A percentile compares a stretch with the other conserved stretches of the same genome.
These are phyloP conservation scores for Euphorbia celastroides DNA, from an alignment of 441 rosid genomes.

Conservation along the genomic window DNA sequence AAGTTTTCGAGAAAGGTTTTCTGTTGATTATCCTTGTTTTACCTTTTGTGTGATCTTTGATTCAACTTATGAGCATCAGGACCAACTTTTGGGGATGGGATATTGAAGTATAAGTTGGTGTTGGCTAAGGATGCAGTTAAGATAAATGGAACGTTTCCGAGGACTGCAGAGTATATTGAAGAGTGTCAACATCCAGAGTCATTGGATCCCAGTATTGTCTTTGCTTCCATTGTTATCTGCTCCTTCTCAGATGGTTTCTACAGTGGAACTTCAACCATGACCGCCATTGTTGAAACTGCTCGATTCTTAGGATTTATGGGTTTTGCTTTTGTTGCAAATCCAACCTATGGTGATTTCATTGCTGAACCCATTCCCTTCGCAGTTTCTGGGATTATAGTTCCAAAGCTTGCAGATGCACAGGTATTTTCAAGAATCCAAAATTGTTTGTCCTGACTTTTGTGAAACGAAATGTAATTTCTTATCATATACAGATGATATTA, in stretches of 20 bases:
- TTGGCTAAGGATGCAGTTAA: slow-evolving; percentile 63
- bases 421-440: slow-evolving; percentile 23
- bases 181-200: slow-evolving; percentile 73
- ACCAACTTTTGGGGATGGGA: slow-evolving; percentile 55
- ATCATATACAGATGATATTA: slow-evolving; percentile 34
- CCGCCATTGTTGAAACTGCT: slow-evolving; percentile 59
- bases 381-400: slow-evolving; percentile 73
- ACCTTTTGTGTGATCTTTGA: neutral
- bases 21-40: too few species aligned
- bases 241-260: slow-evolving; percentile 89
- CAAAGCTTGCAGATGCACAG: slow-evolving; percentile 58
- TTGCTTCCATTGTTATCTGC: slow-evolving; percentile 69
- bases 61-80: slow-evolving; percentile 26
- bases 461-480: neutral
- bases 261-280: slow-evolving; percentile 54
- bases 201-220: slow-evolving; percentile 43
- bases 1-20: neutral
- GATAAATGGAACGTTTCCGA: slow-evolving; percentile 38
- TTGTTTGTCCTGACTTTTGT: neutral
- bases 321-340: slow-evolving; percentile 60
- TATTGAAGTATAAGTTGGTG: slow-evolving; percentile 43
- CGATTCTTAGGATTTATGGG: slow-evolving; percentile 52
- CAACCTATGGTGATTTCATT: slow-evolving; percentile 54
- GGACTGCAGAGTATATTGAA: slow-evolving; percentile 44
- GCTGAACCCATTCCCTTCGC: slow-evolving; percentile 75